A percentile compares a stretch with the other conserved stretches of the same genome.
Conservation (phyloP, 2,329 filamentous ascomycete species). For the Ophiognomonia clavigignenti-juglandacearum region DNA sequence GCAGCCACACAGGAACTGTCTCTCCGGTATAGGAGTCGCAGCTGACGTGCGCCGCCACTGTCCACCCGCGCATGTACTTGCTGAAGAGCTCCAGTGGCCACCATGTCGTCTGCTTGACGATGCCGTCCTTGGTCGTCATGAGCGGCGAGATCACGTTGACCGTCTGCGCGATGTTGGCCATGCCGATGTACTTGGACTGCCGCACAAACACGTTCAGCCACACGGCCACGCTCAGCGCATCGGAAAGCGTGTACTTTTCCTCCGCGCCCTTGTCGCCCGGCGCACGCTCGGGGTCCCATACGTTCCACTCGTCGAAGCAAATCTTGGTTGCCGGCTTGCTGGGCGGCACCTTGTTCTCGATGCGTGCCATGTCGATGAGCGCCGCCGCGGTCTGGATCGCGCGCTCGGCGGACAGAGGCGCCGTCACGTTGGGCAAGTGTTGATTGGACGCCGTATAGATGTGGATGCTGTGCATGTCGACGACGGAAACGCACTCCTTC, state of each 20-base stretch:
- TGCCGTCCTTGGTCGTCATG: conserved; percentile 62
- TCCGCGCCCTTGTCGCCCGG: conserved; percentile 69
- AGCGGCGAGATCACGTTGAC: conserved; percentile 76
- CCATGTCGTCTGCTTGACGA: conserved; percentile 70
- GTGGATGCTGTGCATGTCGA: conserved; percentile 80
- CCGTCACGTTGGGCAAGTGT: conserved; percentile 49
- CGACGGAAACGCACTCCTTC: conserved; percentile 61
- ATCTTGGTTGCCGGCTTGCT: conserved; percentile 61
- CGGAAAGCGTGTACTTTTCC: conserved; percentile 69
- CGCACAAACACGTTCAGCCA: conserved; percentile 75
- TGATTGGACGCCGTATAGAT: conserved; percentile 62
- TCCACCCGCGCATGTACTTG: conserved; percentile 69
- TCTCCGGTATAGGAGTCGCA: conserved; percentile 59
- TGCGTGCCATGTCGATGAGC: conserved; percentile 68
- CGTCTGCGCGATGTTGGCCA: conserved; percentile 74
- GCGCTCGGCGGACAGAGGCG: conserved; percentile 65
- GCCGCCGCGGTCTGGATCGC: conserved; percentile 66
- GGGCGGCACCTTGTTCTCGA: conserved; percentile 59
- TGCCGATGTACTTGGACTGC: conserved; percentile 65
- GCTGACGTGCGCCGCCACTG: conserved; percentile 61
- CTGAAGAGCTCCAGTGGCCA: conserved; percentile 68
- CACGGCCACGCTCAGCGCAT: conserved; percentile 68
- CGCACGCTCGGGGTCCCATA: conserved; percentile 70
- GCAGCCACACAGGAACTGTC: conserved; percentile 62
- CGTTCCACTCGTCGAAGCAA: conserved; percentile 84